Conservation (phyloP, 257 asterid genomes). For the Salvia miltiorrhiza region DNA sequence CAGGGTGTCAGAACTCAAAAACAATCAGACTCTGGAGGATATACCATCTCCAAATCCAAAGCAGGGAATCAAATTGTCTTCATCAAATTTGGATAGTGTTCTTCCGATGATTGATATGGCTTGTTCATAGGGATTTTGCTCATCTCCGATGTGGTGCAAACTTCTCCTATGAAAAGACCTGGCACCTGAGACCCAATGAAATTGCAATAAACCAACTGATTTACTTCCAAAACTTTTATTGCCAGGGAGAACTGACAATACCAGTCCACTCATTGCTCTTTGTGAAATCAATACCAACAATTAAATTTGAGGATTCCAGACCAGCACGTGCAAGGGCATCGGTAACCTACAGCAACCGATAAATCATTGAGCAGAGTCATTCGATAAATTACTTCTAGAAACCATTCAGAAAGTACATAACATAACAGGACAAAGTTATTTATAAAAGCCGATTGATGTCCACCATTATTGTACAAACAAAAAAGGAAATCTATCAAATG, state of each 20-base stretch:
- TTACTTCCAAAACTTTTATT: conserved; percentile 4
- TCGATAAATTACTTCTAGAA: conserved; percentile 1
- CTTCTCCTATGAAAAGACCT: conserved; percentile 77
- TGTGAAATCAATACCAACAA: conserved; percentile 95
- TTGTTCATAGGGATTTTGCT: conserved; percentile 85
- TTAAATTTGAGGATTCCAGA: conserved; percentile 87
- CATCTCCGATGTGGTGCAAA: conserved; percentile 84
- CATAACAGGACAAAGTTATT: background rate
- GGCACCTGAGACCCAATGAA: conserved; percentile 51
- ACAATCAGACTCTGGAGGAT: conserved; percentile 1
- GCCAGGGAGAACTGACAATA: conserved; percentile 18
- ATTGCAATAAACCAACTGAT: background rate
- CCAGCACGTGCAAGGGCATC: conserved; percentile 96
- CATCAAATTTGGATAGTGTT: conserved; percentile 87
- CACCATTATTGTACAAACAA: background rate
- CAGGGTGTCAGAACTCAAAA: conserved; percentile 1
- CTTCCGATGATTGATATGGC: conserved; percentile 95
- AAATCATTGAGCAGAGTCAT: conserved; percentile 1
- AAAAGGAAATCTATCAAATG: background rate
- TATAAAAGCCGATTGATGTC: background rate
- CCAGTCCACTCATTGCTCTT: conserved; percentile 99
- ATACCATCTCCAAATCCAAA: conserved; percentile 95
- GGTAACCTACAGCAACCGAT: conserved; percentile 56
- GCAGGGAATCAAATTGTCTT: conserved; percentile 89
- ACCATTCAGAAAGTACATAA: background rate